These are phyloP conservation scores for Tricholoma saponaceum DNA, from an alignment of 768 basidiomycete genomes.

Conservation along the genomic window DNA sequence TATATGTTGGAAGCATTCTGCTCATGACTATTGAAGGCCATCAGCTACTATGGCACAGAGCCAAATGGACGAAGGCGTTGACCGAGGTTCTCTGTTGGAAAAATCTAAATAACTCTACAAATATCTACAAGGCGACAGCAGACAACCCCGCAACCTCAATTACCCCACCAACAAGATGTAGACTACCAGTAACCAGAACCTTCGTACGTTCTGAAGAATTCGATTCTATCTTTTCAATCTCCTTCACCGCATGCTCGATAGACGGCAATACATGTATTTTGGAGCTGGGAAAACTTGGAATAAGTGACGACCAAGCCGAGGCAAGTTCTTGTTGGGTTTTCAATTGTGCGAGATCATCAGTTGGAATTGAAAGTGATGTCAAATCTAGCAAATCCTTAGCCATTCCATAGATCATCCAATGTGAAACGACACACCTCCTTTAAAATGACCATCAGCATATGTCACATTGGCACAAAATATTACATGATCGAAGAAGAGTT, in stretches of 20 bases:
- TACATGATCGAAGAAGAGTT: constrained; percentile 72
- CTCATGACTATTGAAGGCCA: constrained; percentile 33
- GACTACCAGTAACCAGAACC: constrained; percentile 87
- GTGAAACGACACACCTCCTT: constrained; percentile 62
- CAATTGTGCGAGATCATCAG: constrained; percentile 59
- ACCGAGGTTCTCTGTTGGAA: neutral
- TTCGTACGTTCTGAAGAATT: constrained; percentile 30
- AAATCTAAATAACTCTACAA: neutral
- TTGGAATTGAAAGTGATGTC: constrained; percentile 61
- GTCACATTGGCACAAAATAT: constrained; percentile 98
- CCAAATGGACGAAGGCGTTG: constrained; percentile 18
- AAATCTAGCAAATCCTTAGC: constrained; percentile 52
- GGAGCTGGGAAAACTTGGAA: constrained; percentile 55
- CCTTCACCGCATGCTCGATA: constrained; percentile 82
- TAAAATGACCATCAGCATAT: constrained; percentile 83
- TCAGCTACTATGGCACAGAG: constrained; percentile 48
- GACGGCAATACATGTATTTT: constrained; percentile 79
- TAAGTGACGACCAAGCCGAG: constrained; percentile 62
- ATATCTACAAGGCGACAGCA: constrained; percentile 53
- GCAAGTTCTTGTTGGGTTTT: constrained; percentile 76
- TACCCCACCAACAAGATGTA: constrained; percentile 91
- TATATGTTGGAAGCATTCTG: neutral
- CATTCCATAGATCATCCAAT: neutral
- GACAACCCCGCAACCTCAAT: constrained; percentile 87
- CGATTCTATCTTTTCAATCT: constrained; percentile 45